phyloP scores from a whole-genome alignment of 257 asterid species.

The Jaltomata sinuosa region DNA sequence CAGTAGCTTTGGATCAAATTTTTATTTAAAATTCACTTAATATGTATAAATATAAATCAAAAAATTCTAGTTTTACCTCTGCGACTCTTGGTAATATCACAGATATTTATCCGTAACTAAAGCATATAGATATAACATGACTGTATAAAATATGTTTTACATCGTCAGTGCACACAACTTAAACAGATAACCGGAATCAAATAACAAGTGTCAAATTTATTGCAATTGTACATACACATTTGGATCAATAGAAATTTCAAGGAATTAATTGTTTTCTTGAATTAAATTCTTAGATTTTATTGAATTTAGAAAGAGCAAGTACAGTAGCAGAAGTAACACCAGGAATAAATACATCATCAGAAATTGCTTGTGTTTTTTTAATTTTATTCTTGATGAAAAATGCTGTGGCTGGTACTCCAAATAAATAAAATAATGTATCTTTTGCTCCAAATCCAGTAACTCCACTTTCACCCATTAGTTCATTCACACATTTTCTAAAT shows the following conservation, averaged over 20 bases:
- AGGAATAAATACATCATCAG: constrained; percentile 47
- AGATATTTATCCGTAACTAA: neutral
- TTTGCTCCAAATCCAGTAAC: constrained; percentile 59
- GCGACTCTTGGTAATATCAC: neutral
- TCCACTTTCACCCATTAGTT: constrained; percentile 46
- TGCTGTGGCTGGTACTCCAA: constrained; percentile 58
- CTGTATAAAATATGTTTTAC: neutral
- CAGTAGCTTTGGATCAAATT: neutral
- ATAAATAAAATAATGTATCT: constrained; percentile 50
- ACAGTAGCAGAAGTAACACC: constrained; percentile 56
- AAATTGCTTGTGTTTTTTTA: constrained; percentile 32
- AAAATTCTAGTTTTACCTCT: neutral
- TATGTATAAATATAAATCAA: neutral
- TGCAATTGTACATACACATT: neutral
- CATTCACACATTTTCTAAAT: constrained; percentile 42
- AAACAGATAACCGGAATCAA: neutral
- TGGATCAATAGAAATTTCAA: neutral
- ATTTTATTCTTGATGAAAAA: constrained; percentile 32
- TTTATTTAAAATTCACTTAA: neutral
- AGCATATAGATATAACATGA: neutral
- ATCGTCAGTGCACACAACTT: neutral
- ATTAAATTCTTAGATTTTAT: constrained; percentile 26
- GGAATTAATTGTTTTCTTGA: neutral
- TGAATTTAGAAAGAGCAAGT: constrained; percentile 46
- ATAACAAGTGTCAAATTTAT: neutral